phyloP scores from a whole-genome alignment of 495 filamentous ascomycete genomes.

The Aspergillus leporis region DNA sequence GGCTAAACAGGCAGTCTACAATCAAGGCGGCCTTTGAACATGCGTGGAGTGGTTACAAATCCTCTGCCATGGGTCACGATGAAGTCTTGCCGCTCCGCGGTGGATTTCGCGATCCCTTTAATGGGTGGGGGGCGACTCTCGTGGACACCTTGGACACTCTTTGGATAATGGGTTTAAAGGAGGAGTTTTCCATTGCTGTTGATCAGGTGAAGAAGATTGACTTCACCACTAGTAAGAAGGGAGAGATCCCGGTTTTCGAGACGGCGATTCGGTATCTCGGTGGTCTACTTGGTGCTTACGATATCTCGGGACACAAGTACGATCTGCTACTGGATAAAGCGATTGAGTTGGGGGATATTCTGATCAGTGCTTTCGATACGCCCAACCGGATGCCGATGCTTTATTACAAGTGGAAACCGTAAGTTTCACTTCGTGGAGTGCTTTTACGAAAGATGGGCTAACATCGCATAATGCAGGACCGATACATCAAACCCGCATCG shows the following conservation, averaged over 20 bases:
- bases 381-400: conserved; percentile 93
- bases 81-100: conserved; percentile 70
- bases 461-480: conserved; percentile 33
- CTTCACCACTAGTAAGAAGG: conserved; percentile 71
- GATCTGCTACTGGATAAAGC: conserved; percentile 79
- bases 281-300: conserved; percentile 79
- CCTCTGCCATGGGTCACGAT: conserved; percentile 76
- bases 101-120: conserved; percentile 71
- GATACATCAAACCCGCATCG: conserved; percentile 64
- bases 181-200: conserved; percentile 87
- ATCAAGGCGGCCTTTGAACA: conserved; percentile 68
- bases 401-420: conserved; percentile 83
- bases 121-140: conserved; percentile 91
- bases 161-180: conserved; percentile 92
- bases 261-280: conserved; percentile 86
- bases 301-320: conserved; percentile 71
- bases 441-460: not conserved
- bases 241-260: conserved; percentile 80
- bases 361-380: conserved; percentile 93
- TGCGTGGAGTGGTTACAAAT: conserved; percentile 76
- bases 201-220: conserved; percentile 78
- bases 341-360: conserved; percentile 79
- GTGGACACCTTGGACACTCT: conserved; percentile 93
- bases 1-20: conserved; percentile 60
- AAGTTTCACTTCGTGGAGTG: conserved; percentile 28